Conservation (phyloP, 2,329 filamentous ascomycete genomes). For the Coleophoma crateriformis region DNA sequence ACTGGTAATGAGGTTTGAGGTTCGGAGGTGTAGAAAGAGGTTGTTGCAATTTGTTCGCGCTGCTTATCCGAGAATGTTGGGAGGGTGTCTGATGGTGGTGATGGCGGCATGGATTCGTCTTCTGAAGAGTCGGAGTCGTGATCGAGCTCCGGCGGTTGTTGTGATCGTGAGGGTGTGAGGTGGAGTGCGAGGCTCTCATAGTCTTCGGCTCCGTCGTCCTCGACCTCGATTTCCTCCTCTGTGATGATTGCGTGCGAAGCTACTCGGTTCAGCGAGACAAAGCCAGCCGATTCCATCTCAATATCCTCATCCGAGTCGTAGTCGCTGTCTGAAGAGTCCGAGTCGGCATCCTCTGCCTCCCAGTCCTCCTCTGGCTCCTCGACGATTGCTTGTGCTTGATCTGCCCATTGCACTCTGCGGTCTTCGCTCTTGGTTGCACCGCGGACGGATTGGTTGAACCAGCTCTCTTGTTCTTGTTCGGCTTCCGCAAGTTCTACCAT, state of each 20-base stretch:
- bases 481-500: conserved; percentile 91
- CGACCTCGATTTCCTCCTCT: conserved; percentile 30
- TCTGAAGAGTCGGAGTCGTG: conserved; percentile 65
- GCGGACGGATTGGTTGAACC: conserved; percentile 95
- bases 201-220: conserved; percentile 56
- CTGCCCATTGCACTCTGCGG: conserved; percentile 73
- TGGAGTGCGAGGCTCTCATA: conserved; percentile 62
- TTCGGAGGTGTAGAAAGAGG: conserved; percentile 29
- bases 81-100: conserved; percentile 35
- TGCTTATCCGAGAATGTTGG: conserved; percentile 57
- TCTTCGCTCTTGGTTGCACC: conserved; percentile 57
- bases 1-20: conserved; percentile 22
- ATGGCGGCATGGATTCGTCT: conserved; percentile 66
- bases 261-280: conserved; percentile 40
- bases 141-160: conserved; percentile 63
- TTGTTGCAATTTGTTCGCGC: conserved; percentile 32
- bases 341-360: conserved; percentile 58
- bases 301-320: conserved; percentile 49
- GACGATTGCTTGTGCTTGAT: conserved; percentile 53
- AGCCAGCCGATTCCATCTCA: conserved; percentile 50
- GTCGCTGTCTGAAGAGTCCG: conserved; percentile 43
- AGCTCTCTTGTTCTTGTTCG: conserved; percentile 90
- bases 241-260: conserved; percentile 30
- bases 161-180: conserved; percentile 59
- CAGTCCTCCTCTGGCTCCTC: conserved; percentile 71